Evolutionary conservation across 768 basidiomycete species (phyloP).

Genomic region (Podaxis mareebaensis): DNA sequence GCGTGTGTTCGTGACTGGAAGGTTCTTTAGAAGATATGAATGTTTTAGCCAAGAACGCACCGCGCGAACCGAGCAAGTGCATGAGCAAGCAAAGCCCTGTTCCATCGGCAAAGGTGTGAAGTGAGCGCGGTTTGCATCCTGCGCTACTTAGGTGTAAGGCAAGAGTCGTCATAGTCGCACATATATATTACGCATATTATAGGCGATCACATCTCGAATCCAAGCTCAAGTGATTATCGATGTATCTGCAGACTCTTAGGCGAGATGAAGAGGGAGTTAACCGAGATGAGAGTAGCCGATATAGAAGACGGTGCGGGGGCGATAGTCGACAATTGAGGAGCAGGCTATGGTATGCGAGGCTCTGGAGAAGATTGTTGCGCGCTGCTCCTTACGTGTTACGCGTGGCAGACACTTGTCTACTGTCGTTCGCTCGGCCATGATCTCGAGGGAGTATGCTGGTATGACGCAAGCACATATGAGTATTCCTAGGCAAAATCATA

Average conservation of each 20-base stretch:
- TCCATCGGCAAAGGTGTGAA: not conserved
- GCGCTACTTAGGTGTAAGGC: not conserved
- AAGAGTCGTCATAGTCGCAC: not conserved
- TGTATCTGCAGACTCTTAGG: slow-evolving; percentile 1
- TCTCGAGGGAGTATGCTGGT: not conserved
- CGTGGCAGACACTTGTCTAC: not conserved
- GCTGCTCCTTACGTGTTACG: not conserved
- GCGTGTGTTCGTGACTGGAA: not conserved
- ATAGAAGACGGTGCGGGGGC: not conserved
- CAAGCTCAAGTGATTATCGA: not conserved
- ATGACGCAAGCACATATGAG: not conserved
- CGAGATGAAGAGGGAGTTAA: slow-evolving; percentile 4
- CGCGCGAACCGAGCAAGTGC: not conserved
- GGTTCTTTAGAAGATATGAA: not conserved
- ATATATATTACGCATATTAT: not conserved
- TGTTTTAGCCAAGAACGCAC: not conserved
- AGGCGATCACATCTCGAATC: not conserved
- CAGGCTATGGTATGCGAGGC: not conserved
- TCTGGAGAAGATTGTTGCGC: not conserved
- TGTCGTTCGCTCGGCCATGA: not conserved
- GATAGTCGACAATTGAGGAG: not conserved
- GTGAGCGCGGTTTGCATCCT: not conserved
- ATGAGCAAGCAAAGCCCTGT: not conserved
- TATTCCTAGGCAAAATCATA: not conserved
- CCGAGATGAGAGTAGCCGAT: slow-evolving; percentile 5